Evolutionary conservation across 179 eudicot species (phyloP), one percentile per base, ranked within the genome.

Genomic region (Gypsophila paniculata): DNA sequence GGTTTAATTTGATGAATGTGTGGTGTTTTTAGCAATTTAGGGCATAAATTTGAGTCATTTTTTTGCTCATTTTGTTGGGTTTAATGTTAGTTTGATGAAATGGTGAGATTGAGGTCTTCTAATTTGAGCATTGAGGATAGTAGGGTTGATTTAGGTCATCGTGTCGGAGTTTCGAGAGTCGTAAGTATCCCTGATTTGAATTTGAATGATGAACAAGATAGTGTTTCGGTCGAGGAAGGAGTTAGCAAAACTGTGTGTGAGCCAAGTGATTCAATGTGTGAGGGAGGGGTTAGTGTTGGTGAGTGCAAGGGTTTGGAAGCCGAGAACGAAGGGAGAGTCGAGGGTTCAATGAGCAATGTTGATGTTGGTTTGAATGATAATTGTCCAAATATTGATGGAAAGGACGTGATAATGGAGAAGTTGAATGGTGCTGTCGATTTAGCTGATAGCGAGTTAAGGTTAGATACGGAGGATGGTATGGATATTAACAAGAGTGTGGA

Each of bases 101-200:
- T 81, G 22, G 21, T 62, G 85, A 82, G 83, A 22, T 65, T 83
- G 76, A 84, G 87, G 80, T 86, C 89, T 36, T 69, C 81, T 72
- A 78, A 64, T 69, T 61, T 61, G 75, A 70, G 48, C 65, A 68
- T 38, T 51, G 72, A 69, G 44, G 73, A 51, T 63, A 68, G 17
- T 10, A 42, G 22, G 75, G 69, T 59, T 53, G 68, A 64, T 58
- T 65, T 75, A 8, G 25, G 68, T 11, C 18, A 8, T 29, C 72
- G 64, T 49, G 64, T 57, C 23, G 72, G 75, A 59, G 68, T 22
- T 68, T 58, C 38, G 73, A 82, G 64, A 58, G 59, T 13, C 67
- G 72, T 25, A 21, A 42, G 38, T 18, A 69, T 76, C 23, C 73
- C 77, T 75, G 86, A 83, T 73, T 78, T 82, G 81, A 72, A 77